phyloP scores from a whole-genome alignment of 1,284 basidiomycete genomes.

The Pterulicium gracile region DNA sequence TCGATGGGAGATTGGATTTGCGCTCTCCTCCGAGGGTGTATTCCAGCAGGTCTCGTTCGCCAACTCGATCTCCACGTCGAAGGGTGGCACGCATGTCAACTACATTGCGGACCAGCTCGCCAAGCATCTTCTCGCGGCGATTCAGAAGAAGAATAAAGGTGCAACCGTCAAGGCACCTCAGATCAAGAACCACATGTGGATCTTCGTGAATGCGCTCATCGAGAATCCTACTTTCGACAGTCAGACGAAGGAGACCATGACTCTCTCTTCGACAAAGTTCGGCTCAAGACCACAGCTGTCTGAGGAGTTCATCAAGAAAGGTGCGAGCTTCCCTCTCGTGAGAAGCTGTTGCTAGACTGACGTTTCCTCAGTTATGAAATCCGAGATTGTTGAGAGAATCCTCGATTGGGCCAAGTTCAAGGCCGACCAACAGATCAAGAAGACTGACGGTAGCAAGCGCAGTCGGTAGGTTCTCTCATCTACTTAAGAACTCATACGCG shows the following conservation, averaged over 20 bases:
- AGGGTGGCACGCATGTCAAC: conserved; percentile 93
- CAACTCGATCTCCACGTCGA: conserved; percentile 95
- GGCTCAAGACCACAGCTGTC: conserved; percentile 76
- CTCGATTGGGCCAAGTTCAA: conserved; percentile 96
- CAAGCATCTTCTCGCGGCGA: conserved; percentile 70
- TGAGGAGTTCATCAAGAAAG: conserved; percentile 95
- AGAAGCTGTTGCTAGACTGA: conserved; percentile 9
- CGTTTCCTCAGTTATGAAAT: conserved; percentile 65
- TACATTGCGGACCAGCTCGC: conserved; percentile 86
- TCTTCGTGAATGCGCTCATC: conserved; percentile 94
- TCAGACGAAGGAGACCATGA: conserved; percentile 97
- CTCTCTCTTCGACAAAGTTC: conserved; percentile 84
- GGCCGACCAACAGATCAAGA: conserved; percentile 93
- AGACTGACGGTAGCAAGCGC: conserved; percentile 92
- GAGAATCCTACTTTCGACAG: conserved; percentile 99
- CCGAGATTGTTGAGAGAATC: conserved; percentile 87
- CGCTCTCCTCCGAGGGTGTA: conserved; percentile 75
- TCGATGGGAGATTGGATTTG: conserved; percentile 96
- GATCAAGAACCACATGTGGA: conserved; percentile 97
- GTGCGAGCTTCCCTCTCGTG: conserved; percentile 29
- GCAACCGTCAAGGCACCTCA: conserved; percentile 88
- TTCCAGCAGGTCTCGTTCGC: conserved; percentile 96
- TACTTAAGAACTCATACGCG: conserved; percentile 5
- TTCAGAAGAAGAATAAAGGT: conserved; percentile 95
- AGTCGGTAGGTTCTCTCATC: conserved; percentile 45